Evolutionary conservation across 306 rosid genomes (phyloP).

Genomic region (Crotalaria pallida): DNA sequence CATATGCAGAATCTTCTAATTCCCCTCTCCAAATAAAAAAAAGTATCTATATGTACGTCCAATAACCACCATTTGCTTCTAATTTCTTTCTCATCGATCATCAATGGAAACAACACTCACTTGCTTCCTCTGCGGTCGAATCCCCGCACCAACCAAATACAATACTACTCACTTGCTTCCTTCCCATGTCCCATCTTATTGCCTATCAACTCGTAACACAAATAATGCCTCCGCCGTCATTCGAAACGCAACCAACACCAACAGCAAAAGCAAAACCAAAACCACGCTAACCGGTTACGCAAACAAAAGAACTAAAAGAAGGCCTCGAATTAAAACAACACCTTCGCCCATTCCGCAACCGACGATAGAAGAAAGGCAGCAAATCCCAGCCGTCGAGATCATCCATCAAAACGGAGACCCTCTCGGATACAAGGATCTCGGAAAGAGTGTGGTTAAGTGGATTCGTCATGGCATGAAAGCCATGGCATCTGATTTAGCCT

Average conservation of each 20-base stretch:
- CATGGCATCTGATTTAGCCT: conserved; percentile 59
- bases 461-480: conserved; percentile 58
- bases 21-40: background rate
- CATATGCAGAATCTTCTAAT: background rate
- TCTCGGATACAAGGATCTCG: conserved; percentile 59
- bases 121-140: conserved; percentile 36
- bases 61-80: background rate
- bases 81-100: background rate
- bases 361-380: background rate
- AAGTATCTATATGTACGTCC: background rate
- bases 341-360: too few relatives aligned
- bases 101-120: conserved; percentile 26
- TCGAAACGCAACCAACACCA: conserved; percentile 16
- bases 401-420: conserved; percentile 53
- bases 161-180: background rate
- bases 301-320: conserved; percentile 17
- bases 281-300: background rate
- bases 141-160: conserved; percentile 20
- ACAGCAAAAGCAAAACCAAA: conserved; percentile 6
- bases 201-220: conserved; percentile 1
- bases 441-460: conserved; percentile 65
- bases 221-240: conserved; percentile 3
- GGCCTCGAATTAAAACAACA: background rate
- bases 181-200: conserved; percentile 11
- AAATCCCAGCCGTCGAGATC: background rate